Conservation (phyloP, 164 flowering plant genomes). For the Litsea cubeba region DNA sequence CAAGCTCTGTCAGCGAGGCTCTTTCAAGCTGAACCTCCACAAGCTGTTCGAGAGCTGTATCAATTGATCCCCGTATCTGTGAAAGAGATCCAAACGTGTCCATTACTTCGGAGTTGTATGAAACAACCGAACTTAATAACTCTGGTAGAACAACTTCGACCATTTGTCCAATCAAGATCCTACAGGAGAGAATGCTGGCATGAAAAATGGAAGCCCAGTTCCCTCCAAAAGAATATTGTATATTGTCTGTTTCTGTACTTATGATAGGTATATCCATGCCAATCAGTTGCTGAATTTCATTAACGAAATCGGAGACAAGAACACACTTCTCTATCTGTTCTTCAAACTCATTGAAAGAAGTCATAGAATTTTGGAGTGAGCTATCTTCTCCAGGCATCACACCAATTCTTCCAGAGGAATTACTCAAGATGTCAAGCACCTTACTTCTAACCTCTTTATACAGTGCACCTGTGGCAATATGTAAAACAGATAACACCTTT, state of each 20-base stretch:
- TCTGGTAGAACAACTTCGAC: constrained; percentile 68
- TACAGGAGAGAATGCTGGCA: constrained; percentile 46
- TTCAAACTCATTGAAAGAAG: constrained; percentile 52
- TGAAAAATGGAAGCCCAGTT: constrained; percentile 68
- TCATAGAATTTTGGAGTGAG: constrained; percentile 36
- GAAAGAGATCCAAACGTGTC: constrained; percentile 87
- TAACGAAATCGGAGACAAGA: constrained; percentile 54
- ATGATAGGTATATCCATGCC: constrained; percentile 18
- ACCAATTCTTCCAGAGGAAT: constrained; percentile 16
- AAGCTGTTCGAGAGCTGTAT: constrained; percentile 82
- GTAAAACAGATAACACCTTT: constrained; percentile 41
- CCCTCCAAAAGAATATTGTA: constrained; percentile 21
- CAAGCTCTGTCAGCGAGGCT: constrained; percentile 68
- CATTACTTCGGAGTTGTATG: constrained; percentile 72
- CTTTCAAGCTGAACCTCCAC: constrained; percentile 72
- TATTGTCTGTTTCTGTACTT: constrained; percentile 20
- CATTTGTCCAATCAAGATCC: constrained; percentile 56
- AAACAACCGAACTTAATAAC: constrained; percentile 51
- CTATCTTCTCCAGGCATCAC: constrained; percentile 24
- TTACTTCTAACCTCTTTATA: constrained; percentile 56
- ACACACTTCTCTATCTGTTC: constrained; percentile 82
- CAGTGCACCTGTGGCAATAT: constrained; percentile 45
- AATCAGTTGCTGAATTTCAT: constrained; percentile 44
- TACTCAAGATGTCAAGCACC: constrained; percentile 36
- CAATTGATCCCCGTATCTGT: constrained; percentile 75